Evolutionary conservation across 306 rosid species (phyloP), one percentile per base, ranked within the genome.

Genomic region (Carpinus fangiana): DNA sequence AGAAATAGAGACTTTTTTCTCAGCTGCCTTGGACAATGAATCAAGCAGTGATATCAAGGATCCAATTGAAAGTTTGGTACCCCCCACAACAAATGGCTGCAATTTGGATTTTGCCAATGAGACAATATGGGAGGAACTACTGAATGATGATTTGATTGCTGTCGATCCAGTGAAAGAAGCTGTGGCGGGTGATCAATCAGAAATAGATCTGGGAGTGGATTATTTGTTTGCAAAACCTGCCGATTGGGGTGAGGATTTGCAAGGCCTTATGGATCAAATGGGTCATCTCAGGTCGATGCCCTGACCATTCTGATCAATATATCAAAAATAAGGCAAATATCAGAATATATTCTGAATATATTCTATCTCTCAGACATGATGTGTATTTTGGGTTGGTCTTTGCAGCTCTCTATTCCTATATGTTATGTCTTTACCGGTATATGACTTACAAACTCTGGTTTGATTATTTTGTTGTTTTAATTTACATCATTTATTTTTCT

Each of bases 231-330:
- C 78, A 3, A 74, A 86, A 2, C 70, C 82, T 0, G 83, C 34
- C 26, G 90, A 88, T 4, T 92, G 98, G 98, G 76, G 84, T 73
- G 90, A 90, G 75, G 89, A 89, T 45, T 78, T 93, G 84, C 82
- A 79, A 70, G 90, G 83, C 12, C 93, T 93, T 52, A 94, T 90
- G 55, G 97, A 90, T 85, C 92, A 93, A 79, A 73, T 91, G 93
- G 96, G 85, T 76, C 88, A 61, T 88, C 92, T 85, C 78, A 86
- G 69, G 70, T 72, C 91, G n/a, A 78, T 75, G 74, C 87, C 85
- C 1, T 80, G 69, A 79, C 47, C 48, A 52, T 41, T 6, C 8
- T 5, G 45, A 1, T 31, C 34, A 31, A 41, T 41, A 41, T 41
- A 41, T 41, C 45, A 5, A 6, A 41, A 41, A 41, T 41, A 41